Base-by-base conservation (phyloP, 2,329 filamentous ascomycete species). In the Colletotrichum spaethianum region DNA sequence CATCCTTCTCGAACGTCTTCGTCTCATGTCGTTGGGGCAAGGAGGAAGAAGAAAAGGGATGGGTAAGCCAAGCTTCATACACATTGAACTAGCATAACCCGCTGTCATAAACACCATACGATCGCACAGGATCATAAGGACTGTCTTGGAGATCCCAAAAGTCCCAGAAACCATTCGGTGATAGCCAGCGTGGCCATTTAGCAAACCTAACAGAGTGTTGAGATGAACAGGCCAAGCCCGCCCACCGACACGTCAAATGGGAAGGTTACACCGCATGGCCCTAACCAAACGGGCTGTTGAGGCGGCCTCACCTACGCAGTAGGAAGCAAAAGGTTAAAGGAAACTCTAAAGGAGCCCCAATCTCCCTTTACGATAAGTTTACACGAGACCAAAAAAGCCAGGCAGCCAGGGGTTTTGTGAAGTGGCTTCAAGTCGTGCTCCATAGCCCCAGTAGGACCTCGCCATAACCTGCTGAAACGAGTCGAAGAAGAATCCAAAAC, bases 1-100 rank as follows among this genome's bases (percentile, higher is more conserved):
- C 69, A 60, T 57, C 46, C 18, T 60, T 63, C 65, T 69, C 59
- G 65, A 72, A 72, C 65, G 40, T 42, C 36, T 56, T 53, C 59
- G 72, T 63, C 56, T 71, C 60, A 63, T 46, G 18, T 36, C 36
- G 42, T 52, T 59, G 44, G n/a, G 33, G 26, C 18, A 33, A 12
- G 42, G 28, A 55, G n/a, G 3, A 38, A 4, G 6, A 40, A 50
- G 4, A 2, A 52, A 63, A n/a, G 20, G 9, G 16, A 7, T 33
- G n/a, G n/a, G 8, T 4, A 23, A 16, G 26, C 48, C 33, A 36
- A 16, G 36, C 20, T 55, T 48, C 36, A 23, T 44, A 23, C 6
- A 38, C 23, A 33, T 57, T 16, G n/a, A 23, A 26, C 11, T 57
- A 33, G n/a, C n/a, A 57, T 40, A 38, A n/a, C 5, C 33, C 36